Evolutionary conservation across 148 eudicot species (phyloP).

Genomic region (Silene conica): DNA sequence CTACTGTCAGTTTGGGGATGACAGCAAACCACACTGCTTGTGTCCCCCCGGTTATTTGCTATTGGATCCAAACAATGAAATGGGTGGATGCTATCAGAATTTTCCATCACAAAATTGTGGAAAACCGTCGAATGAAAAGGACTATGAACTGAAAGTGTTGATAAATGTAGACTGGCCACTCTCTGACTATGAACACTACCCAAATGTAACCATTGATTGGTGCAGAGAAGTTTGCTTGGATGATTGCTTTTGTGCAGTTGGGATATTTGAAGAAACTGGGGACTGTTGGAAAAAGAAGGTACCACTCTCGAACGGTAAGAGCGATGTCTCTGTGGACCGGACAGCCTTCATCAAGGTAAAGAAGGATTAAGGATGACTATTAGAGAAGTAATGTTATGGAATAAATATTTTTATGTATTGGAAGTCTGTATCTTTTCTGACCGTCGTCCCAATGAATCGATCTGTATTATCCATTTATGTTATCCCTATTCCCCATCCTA

Average conservation of each 20-base stretch:
- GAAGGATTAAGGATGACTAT: neutral
- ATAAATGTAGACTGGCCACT: constrained; percentile 27
- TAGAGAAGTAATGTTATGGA: too few relatives aligned
- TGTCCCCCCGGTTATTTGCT: constrained; percentile 26
- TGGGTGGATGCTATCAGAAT: constrained; percentile 27
- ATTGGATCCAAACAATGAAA: constrained; percentile 10
- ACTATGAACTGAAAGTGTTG: constrained; percentile 12
- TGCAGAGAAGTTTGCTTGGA: constrained; percentile 24
- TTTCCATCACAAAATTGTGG: constrained; percentile 24
- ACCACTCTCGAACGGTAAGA: constrained; percentile 29
- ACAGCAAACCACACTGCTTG: constrained; percentile 24
- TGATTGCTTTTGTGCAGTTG: constrained; percentile 37
- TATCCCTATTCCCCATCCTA: too few relatives aligned
- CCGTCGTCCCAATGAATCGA: too few relatives aligned
- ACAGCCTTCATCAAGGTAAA: constrained; percentile 26
- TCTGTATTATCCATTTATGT: too few relatives aligned
- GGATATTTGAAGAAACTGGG: constrained; percentile 9
- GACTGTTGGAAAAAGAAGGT: constrained; percentile 32
- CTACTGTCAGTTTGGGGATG: constrained; percentile 19
- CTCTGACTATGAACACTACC: constrained; percentile 24
- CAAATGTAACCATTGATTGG: constrained; percentile 24
- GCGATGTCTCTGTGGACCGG: constrained; percentile 12
- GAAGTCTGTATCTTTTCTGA: too few relatives aligned
- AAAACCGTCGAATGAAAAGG: neutral
- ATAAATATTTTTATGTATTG: too few relatives aligned